phyloP scores from a whole-genome alignment of 306 rosid species.

The Casuarina cunninghamiana region DNA sequence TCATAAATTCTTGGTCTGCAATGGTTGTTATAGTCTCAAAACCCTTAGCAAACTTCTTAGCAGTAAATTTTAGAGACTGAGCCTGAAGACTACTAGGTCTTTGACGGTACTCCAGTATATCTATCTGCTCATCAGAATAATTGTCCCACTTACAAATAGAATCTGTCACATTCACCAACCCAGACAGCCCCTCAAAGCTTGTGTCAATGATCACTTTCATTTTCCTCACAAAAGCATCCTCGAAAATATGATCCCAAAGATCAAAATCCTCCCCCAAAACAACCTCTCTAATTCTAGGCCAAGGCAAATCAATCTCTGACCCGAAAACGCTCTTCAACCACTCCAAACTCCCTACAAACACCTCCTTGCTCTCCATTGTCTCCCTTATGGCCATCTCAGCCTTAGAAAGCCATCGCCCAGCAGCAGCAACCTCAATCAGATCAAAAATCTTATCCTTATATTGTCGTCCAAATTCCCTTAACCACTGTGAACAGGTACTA shows the following conservation, averaged over 20 bases:
- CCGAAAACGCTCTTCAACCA: slow-evolving; percentile 97
- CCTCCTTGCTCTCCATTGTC: slow-evolving; percentile 89
- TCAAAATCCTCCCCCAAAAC: slow-evolving; percentile 87
- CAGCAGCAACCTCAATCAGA: slow-evolving; percentile 65
- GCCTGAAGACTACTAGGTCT: slow-evolving; percentile 69
- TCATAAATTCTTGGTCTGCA: slow-evolving; percentile 51
- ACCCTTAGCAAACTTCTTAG: slow-evolving; percentile 50
- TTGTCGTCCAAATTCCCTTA: slow-evolving; percentile 64
- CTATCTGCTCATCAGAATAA: slow-evolving; percentile 33
- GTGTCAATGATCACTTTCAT: slow-evolving; percentile 69
- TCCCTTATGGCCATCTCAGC: slow-evolving; percentile 92
- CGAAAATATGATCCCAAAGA: slow-evolving; percentile 95
- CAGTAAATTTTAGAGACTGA: slow-evolving; percentile 74
- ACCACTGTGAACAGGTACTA: slow-evolving; percentile 67
- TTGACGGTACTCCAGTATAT: slow-evolving; percentile 53
- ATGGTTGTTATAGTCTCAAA: slow-evolving; percentile 41
- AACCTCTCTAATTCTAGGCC: slow-evolving; percentile 93
- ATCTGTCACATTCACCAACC: slow-evolving; percentile 51
- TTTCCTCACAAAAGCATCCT: slow-evolving; percentile 70
- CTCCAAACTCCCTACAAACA: slow-evolving; percentile 81
- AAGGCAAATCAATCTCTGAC: slow-evolving; percentile 89
- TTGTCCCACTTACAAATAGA: slow-evolving; percentile 39
- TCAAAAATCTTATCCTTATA: slow-evolving; percentile 64
- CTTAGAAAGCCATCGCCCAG: slow-evolving; percentile 72
- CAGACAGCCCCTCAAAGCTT: slow-evolving; percentile 56